These are phyloP conservation scores for Laburnicola sp. DNA, from an alignment of 2,329 filamentous ascomycete species.

Conservation along the genomic window DNA sequence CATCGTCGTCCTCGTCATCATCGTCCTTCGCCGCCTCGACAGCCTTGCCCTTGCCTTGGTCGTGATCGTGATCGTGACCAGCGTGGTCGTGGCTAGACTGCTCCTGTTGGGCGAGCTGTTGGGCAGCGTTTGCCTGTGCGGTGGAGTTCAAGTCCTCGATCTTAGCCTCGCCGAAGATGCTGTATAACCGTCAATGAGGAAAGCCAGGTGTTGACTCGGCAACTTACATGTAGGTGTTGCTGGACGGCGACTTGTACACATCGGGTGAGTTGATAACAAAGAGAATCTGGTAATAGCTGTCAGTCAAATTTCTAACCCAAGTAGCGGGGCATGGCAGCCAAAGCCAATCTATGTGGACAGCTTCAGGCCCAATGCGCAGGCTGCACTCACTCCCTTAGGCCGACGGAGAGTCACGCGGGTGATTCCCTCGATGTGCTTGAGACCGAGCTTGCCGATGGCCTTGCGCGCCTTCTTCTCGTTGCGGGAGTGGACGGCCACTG, in stretches of 20 bases:
- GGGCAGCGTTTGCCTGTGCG: constrained; percentile 91
- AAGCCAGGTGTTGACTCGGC: constrained; percentile 12
- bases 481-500: constrained; percentile 91
- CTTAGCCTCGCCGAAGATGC: constrained; percentile 99
- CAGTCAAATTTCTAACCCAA: constrained; percentile 18
- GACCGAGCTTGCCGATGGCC: constrained; percentile 96
- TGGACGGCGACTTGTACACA: constrained; percentile 98
- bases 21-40: constrained; percentile 68
- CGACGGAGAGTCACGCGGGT: constrained; percentile 96
- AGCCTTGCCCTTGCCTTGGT: constrained; percentile 71
- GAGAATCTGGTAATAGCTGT: constrained; percentile 69
- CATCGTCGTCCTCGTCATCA: constrained; percentile 84
- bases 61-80: constrained; percentile 73
- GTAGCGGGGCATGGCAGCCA: constrained; percentile 10
- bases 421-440: constrained; percentile 95
- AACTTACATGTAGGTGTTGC: constrained; percentile 99
- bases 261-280: constrained; percentile 99
- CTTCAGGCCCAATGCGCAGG: constrained; percentile 21
- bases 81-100: constrained; percentile 68
- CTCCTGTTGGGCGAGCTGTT: constrained; percentile 83
- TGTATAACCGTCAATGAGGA: constrained; percentile 46
- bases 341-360: constrained; percentile 8
- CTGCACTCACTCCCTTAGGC: constrained; percentile 90
- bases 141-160: constrained; percentile 99
- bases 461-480: constrained; percentile 99